These are phyloP conservation scores for Trypanosoma rangeli DNA, from an alignment of 208 protist species.

Conservation along the genomic window DNA sequence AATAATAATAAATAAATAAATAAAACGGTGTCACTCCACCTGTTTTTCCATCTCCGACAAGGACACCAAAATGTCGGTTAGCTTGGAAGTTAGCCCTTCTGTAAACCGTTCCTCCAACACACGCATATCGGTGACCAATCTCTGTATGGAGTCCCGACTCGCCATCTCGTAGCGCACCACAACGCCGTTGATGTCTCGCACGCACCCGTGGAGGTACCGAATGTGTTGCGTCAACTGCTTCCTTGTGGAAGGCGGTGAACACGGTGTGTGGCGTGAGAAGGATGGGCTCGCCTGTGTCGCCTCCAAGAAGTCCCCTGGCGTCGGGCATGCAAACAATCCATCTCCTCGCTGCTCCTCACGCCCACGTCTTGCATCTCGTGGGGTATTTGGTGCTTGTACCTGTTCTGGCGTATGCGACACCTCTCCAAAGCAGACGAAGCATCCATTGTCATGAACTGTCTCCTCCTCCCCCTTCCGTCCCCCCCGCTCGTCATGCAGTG, in stretches of 20 bases:
- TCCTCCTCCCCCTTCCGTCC: background rate
- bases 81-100: slow-evolving; percentile 38
- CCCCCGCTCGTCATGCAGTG: background rate
- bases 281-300: slow-evolving; percentile 12
- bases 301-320: background rate
- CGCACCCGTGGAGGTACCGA: slow-evolving; percentile 22
- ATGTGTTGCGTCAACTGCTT: slow-evolving; percentile 23
- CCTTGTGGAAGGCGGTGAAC: slow-evolving; percentile 15
- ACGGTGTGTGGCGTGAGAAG: slow-evolving; percentile 1
- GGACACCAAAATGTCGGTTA: slow-evolving; percentile 59
- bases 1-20: slow-evolving; percentile 19
- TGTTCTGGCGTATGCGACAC: background rate
- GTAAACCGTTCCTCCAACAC: slow-evolving; percentile 38
- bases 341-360: background rate
- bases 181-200: slow-evolving; percentile 44
- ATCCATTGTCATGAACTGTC: background rate
- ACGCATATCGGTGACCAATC: slow-evolving; percentile 35
- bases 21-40: slow-evolving; percentile 5
- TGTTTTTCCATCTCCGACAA: slow-evolving; percentile 31
- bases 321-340: slow-evolving; percentile 4
- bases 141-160: slow-evolving; percentile 30
- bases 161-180: slow-evolving; percentile 54
- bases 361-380: background rate
- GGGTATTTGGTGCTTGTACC: background rate
- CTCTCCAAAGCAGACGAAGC: slow-evolving; percentile 12